Evolutionary conservation across 768 basidiomycete genomes (phyloP).

Genomic region (Rhizopogon roseolus): DNA sequence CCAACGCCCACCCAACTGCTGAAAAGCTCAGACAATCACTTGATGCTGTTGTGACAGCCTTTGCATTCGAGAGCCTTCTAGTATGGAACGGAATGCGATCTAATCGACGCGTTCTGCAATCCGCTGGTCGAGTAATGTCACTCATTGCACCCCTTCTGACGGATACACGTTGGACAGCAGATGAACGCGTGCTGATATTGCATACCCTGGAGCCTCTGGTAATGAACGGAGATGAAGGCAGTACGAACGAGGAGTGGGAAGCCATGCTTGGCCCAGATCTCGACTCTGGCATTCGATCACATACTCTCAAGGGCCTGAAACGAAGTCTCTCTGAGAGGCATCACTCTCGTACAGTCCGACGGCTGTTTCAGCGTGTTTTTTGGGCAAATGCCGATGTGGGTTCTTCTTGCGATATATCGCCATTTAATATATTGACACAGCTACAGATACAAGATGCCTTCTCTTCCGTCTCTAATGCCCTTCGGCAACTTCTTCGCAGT

Average conservation of each 20-base stretch:
- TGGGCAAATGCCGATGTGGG: conserved; percentile 72
- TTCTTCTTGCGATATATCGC: conserved; percentile 4
- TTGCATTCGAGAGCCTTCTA: conserved; percentile 68
- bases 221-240: conserved; percentile 29
- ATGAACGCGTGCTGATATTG: conserved; percentile 64
- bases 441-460: conserved; percentile 52
- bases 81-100: conserved; percentile 57
- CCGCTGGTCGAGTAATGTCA: conserved; percentile 50
- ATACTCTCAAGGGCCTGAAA: conserved; percentile 38
- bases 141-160: conserved; percentile 38
- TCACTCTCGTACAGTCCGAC: conserved; percentile 18
- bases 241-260: conserved; percentile 29
- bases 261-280: conserved; percentile 44
- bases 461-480: conserved; percentile 16
- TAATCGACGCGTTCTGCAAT: conserved; percentile 59
- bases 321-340: conserved; percentile 4
- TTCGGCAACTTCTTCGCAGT: conserved; percentile 40
- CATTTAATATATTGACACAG: neutral
- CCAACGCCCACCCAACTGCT: conserved; percentile 38
- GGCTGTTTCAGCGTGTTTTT: conserved; percentile 48
- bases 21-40: conserved; percentile 64
- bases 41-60: conserved; percentile 61
- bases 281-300: conserved; percentile 60
- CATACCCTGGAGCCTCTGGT: conserved; percentile 64
- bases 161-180: conserved; percentile 43